Percentiles rank a stretch among this genome's conserved stretches.
These are phyloP conservation scores for Salvia miltiorrhiza DNA, from an alignment of 257 asterid genomes.

Conservation along the genomic window DNA sequence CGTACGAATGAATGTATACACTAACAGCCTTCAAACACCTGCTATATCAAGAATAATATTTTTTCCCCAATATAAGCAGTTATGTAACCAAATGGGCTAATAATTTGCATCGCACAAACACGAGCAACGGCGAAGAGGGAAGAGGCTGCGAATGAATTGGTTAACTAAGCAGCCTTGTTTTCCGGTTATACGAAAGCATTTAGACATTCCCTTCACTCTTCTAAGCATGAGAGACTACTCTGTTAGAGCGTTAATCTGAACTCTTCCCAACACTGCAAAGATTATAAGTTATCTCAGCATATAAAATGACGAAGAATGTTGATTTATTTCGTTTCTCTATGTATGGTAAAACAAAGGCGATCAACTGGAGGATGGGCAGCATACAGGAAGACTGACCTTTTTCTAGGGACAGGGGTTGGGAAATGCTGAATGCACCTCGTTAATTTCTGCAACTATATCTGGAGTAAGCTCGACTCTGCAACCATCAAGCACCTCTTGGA, in stretches of 20 bases:
- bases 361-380: not conserved
- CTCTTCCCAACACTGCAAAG: not conserved
- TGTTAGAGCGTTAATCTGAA: not conserved
- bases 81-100: not conserved
- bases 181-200: not conserved
- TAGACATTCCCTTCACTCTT: not conserved
- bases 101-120: not conserved
- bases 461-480: constrained; percentile 57
- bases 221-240: not conserved
- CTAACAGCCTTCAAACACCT: not conserved
- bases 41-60: not conserved
- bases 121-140: not conserved
- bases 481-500: constrained; percentile 59
- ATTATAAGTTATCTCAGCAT: not conserved
- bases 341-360: not conserved
- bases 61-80: not conserved
- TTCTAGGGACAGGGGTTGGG: constrained; percentile 75
- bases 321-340: not conserved
- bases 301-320: not conserved
- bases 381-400: not conserved
- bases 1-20: not conserved
- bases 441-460: constrained; percentile 51
- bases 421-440: constrained; percentile 52
- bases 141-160: not conserved
- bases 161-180: not conserved